phyloP scores from a whole-genome alignment of 2,329 filamentous ascomycete genomes.

The Mollisiaceae sp. region DNA sequence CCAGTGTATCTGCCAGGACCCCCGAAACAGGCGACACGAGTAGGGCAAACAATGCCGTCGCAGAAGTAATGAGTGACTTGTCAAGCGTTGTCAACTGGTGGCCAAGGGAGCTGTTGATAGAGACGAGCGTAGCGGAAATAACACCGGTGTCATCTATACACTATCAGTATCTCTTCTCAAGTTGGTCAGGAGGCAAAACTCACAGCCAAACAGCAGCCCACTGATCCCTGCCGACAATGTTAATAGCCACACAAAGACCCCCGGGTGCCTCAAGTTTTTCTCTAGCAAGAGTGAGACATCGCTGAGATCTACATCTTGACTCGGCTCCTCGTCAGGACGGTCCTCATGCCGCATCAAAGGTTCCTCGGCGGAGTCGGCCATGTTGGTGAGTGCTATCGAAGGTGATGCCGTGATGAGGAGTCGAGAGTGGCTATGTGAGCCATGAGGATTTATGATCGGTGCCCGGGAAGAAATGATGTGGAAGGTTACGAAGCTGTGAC shows the following conservation, averaged over 20 bases:
- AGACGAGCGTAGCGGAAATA: constrained; percentile 71
- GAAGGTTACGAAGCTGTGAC: constrained; percentile 1
- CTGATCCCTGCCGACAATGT: constrained; percentile 70
- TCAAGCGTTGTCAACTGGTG: constrained; percentile 64
- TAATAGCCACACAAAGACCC: constrained; percentile 63
- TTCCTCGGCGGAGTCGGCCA: constrained; percentile 39
- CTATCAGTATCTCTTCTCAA: neutral
- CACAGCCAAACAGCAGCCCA: constrained; percentile 71
- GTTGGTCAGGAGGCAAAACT: constrained; percentile 38
- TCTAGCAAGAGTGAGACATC: constrained; percentile 37
- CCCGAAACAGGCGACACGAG: constrained; percentile 68
- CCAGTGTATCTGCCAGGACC: constrained; percentile 64
- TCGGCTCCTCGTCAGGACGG: constrained; percentile 23
- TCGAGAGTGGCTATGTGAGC: constrained; percentile 17
- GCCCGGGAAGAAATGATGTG: neutral
- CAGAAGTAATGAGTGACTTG: constrained; percentile 74
- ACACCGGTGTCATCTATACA: constrained; percentile 51
- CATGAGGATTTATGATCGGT: constrained; percentile 10
- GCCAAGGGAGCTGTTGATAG: constrained; percentile 62
- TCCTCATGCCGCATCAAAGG: constrained; percentile 38
- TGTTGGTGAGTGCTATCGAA: constrained; percentile 32
- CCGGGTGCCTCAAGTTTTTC: constrained; percentile 40
- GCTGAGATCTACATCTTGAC: constrained; percentile 29
- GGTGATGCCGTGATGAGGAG: constrained; percentile 17
- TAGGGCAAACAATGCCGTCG: constrained; percentile 69